Evolutionary conservation across 2,329 filamentous ascomycete genomes (phyloP).

Genomic region (Neofusicoccum kwambonambiense): DNA sequence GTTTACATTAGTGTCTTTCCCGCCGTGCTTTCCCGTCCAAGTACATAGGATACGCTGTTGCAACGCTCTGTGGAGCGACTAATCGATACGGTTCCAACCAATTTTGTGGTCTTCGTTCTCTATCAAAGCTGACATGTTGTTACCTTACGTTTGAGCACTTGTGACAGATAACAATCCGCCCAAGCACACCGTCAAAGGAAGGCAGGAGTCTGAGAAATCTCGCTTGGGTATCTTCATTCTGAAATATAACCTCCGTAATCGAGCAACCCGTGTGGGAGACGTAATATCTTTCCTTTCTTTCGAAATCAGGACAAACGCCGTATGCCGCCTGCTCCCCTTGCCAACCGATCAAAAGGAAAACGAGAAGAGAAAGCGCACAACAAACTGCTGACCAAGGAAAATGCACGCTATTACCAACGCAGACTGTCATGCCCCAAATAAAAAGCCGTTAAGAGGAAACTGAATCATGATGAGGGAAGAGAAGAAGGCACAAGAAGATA

Average conservation of each 20-base stretch:
- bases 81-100: no score
- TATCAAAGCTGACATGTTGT: no score
- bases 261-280: slow-evolving; percentile 13
- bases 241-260: not conserved
- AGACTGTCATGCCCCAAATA: not conserved
- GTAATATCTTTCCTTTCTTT: slow-evolving; percentile 7
- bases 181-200: not conserved
- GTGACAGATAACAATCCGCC: no score
- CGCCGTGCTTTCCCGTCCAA: no score
- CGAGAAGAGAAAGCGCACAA: not conserved
- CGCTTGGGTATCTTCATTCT: not conserved
- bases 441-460: not conserved
- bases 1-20: no score
- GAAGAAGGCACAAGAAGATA: not conserved
- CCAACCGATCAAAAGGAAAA: not conserved
- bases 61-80: no score
- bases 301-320: not conserved
- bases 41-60: no score
- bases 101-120: no score
- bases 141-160: no score
- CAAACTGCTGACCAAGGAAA: not conserved
- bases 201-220: not conserved
- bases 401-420: not conserved
- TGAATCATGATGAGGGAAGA: not conserved
- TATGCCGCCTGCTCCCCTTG: not conserved